Conservation (phyloP, 495 filamentous ascomycete species). For the Penicillium macrosclerotiorum region DNA sequence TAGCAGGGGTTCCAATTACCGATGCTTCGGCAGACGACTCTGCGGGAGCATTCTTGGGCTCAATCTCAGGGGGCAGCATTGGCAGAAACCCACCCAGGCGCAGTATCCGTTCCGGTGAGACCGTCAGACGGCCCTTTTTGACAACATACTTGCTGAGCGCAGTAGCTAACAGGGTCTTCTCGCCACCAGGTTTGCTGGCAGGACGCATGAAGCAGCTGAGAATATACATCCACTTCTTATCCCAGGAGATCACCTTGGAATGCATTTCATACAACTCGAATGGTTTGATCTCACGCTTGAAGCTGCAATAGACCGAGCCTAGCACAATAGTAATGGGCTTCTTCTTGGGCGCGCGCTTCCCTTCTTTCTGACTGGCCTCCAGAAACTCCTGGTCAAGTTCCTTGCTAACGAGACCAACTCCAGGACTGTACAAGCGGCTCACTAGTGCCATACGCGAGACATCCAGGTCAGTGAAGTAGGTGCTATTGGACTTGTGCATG, state of each 20-base stretch:
- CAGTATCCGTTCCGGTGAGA: conserved; percentile 77
- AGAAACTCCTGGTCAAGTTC: conserved; percentile 42
- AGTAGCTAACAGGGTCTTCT: conserved; percentile 66
- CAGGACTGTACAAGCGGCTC: conserved; percentile 56
- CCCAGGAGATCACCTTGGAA: conserved; percentile 68
- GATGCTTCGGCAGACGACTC: conserved; percentile 33
- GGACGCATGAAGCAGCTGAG: conserved; percentile 67
- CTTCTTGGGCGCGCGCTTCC: conserved; percentile 42
- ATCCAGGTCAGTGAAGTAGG: conserved; percentile 74
- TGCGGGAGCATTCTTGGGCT: background rate
- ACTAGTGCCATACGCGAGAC: conserved; percentile 63
- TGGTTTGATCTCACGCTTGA: conserved; percentile 67
- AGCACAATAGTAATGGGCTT: conserved; percentile 53
- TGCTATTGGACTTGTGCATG: conserved; percentile 70
- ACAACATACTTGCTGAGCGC: conserved; percentile 85
- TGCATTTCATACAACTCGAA: conserved; percentile 66
- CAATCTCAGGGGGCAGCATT: conserved; percentile 15
- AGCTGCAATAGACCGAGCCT: conserved; percentile 63
- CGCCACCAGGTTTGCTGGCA: conserved; percentile 37
- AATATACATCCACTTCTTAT: conserved; percentile 81
- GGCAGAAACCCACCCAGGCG: conserved; percentile 63
- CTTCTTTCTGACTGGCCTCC: conserved; percentile 34
- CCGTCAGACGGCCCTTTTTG: conserved; percentile 82
- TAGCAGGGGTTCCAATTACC: conserved; percentile 33
- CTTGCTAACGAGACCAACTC: conserved; percentile 49